phyloP scores from a whole-genome alignment of 169 alveolate genomes.

The Blepharisma undulans region DNA sequence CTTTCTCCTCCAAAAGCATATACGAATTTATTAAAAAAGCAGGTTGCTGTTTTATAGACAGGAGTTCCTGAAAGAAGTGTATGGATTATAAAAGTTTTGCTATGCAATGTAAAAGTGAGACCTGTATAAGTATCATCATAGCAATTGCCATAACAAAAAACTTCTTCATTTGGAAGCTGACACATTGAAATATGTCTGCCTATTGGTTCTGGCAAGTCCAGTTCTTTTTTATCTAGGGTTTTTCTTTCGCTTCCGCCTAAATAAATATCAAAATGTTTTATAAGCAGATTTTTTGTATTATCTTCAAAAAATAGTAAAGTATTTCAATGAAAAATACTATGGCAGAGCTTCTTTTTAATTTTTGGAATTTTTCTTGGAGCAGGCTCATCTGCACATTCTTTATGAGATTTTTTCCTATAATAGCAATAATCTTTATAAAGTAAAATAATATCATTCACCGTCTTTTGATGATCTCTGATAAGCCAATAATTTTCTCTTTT shows the following conservation, averaged over 20 bases:
- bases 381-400: not conserved
- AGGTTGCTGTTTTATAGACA: no score
- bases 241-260: not conserved
- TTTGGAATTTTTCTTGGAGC: not conserved
- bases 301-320: not conserved
- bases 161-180: no score
- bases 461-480: not conserved
- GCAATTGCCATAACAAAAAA: no score
- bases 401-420: not conserved
- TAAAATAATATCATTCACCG: not conserved
- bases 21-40: no score
- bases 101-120: not conserved
- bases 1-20: not conserved
- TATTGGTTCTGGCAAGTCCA: not conserved
- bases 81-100: not conserved
- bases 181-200: no score
- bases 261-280: not conserved
- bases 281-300: not conserved
- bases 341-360: not conserved
- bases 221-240: not conserved
- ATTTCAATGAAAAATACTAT: not conserved
- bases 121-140: no score
- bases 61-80: not conserved
- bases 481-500: not conserved
- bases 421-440: not conserved